Conservation (phyloP, 73 alveolate genomes). For the Blepharisma japonicum region DNA sequence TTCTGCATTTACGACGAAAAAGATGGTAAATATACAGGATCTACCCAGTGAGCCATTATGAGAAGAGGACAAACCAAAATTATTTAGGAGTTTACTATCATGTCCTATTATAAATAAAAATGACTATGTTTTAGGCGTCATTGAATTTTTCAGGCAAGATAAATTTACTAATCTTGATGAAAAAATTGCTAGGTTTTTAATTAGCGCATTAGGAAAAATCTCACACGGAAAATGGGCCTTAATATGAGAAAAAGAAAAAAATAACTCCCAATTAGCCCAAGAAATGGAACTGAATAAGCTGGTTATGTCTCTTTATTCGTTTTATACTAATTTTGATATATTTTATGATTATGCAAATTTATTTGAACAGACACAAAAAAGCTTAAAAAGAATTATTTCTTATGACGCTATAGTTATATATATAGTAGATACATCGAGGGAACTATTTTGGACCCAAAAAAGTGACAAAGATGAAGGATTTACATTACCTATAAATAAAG, state of each 20-base stretch:
- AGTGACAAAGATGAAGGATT: not conserved
- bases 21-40: not conserved
- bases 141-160: not conserved
- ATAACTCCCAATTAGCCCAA: no score
- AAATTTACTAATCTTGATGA: not conserved
- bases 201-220: no score
- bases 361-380: not conserved
- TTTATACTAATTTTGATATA: not conserved
- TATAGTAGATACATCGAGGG: not conserved
- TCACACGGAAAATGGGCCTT: no score
- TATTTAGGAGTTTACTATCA: not conserved
- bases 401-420: not conserved
- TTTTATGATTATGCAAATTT: not conserved
- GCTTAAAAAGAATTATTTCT: not conserved
- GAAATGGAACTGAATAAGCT: no score
- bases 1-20: not conserved
- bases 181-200: not conserved
- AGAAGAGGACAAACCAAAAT: not conserved
- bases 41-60: conserved; percentile 12
- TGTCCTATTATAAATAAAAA: not conserved
- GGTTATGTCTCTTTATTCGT: not conserved
- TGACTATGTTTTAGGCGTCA: not conserved
- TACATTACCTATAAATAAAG: not conserved
- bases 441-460: not conserved
- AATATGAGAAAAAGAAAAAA: no score